Base-by-base conservation (phyloP, 2,329 filamentous ascomycete genomes). In the Pseudopithomyces maydicus region DNA sequence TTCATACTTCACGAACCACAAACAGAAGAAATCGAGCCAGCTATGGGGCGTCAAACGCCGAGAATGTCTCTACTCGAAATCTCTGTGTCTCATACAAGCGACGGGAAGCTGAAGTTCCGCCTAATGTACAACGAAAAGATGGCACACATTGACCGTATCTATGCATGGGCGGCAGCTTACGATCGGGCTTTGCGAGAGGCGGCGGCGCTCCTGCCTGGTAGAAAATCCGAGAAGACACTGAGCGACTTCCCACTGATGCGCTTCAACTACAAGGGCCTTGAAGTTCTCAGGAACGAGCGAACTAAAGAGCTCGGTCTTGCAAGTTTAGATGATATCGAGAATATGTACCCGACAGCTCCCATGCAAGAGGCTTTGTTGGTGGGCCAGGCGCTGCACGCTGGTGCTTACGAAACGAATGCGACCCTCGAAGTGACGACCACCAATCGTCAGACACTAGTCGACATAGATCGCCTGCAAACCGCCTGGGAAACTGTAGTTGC, bases 1-100 rank as follows among this genome's bases (percentile, higher is more conserved):
- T 74, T 86, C n/a, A 10, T 26, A 39, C 19, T 49, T 19, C 46
- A 49, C 8, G 32, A 38, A 19, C 32, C 33, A 2, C 3, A 39
- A 8, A 23, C n/a, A 1, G 35, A 33, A 14, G 35, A 54, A 38
- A 32, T 36, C 19, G 20, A 42, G 36, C 32, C 54, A 10, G 39
- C 57, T 29, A 3, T 39, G 32, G 52, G 44, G 8, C 38, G 17
- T 6, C 39, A 22, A 6, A 19, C 29, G 19, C 56, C 15, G 19
- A 42, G 61, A 6, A 59, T 61, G 33, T 42, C 53, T 11, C 35
- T 63, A 7, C 36, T 63, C 19, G 61, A 63, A 19, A 54, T 59
- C 12, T 56, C 56, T 1, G 58, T 55, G 11, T 44, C 46, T 14
- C 44, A 47, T 14, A 49, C 58, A 11, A 46, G 33, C 14, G 48